phyloP scores from a whole-genome alignment of 495 filamentous ascomycete species.

The Penicillium samsonianum region DNA sequence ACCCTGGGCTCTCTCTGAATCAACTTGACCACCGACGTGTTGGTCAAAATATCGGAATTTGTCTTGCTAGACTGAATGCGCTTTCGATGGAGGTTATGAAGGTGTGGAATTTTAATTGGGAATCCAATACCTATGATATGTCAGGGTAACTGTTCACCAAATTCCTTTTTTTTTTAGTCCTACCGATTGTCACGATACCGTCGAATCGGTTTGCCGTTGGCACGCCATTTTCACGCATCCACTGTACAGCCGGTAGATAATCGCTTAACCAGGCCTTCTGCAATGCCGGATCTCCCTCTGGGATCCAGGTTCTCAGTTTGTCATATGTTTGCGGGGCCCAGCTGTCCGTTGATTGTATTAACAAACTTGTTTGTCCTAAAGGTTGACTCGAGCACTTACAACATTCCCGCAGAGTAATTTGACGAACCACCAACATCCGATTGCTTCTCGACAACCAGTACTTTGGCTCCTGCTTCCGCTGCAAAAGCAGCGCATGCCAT shows the following conservation, averaged over 20 bases:
- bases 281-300: slow-evolving; percentile 24
- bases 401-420: slow-evolving; percentile 32
- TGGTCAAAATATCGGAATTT: slow-evolving; percentile 18
- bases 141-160: neutral
- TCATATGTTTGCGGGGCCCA: slow-evolving; percentile 29
- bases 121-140: slow-evolving; percentile 26
- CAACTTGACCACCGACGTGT: slow-evolving; percentile 25
- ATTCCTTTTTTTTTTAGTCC: neutral
- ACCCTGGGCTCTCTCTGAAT: slow-evolving; percentile 22
- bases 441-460: slow-evolving; percentile 31
- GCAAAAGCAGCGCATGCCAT: slow-evolving; percentile 33
- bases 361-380: neutral
- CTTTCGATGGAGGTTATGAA: slow-evolving; percentile 21
- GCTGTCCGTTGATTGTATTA: slow-evolving; percentile 11
- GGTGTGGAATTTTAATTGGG: slow-evolving; percentile 26
- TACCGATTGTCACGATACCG: slow-evolving; percentile 36
- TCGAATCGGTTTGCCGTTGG: slow-evolving; percentile 29
- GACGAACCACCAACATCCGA: slow-evolving; percentile 25
- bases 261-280: slow-evolving; percentile 30
- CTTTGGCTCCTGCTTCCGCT: slow-evolving; percentile 24
- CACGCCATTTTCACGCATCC: slow-evolving; percentile 31
- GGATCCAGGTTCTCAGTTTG: slow-evolving; percentile 29
- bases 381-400: slow-evolving; percentile 16
- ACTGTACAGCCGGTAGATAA: slow-evolving; percentile 31
- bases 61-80: slow-evolving; percentile 19